Evolutionary conservation across 2,329 filamentous ascomycete genomes (phyloP).

Genomic region (Cladosporium velox): DNA sequence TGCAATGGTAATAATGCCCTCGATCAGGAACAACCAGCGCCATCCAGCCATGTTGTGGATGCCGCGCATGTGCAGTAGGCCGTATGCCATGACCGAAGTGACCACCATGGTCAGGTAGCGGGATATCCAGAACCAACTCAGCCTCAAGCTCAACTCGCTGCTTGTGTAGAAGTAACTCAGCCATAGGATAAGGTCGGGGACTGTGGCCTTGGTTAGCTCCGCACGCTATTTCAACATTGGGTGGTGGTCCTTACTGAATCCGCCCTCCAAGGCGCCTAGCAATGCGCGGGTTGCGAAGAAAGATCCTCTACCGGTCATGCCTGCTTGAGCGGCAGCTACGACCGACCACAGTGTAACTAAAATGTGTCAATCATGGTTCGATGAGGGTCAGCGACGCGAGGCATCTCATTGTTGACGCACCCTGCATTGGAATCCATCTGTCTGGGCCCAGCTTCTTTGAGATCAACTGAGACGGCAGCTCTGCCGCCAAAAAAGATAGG

Average conservation of each 20-base stretch:
- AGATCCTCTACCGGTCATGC: constrained; percentile 34
- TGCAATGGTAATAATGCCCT: constrained; percentile 56
- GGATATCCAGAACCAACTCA: constrained; percentile 67
- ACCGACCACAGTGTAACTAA: constrained; percentile 47
- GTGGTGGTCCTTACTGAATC: constrained; percentile 36
- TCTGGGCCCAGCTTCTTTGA: constrained; percentile 51
- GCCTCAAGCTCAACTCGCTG: constrained; percentile 65
- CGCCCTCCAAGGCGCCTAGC: constrained; percentile 45
- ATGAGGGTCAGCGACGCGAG: background rate
- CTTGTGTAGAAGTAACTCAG: constrained; percentile 76
- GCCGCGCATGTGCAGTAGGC: constrained; percentile 45
- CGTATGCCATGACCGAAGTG: constrained; percentile 34
- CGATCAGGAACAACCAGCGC: constrained; percentile 62
- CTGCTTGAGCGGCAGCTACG: constrained; percentile 36
- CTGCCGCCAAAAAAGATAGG: constrained; percentile 38
- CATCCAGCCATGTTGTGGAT: constrained; percentile 52
- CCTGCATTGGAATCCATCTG: constrained; percentile 47
- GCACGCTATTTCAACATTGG: background rate
- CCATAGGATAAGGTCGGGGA: constrained; percentile 66
- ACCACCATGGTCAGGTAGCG: constrained; percentile 32
- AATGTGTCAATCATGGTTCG: background rate
- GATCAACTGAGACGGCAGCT: constrained; percentile 50
- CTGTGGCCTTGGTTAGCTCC: background rate
- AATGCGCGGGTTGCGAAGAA: constrained; percentile 45
- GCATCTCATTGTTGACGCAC: background rate